Percentiles rank a stretch among this genome's conserved stretches.
Evolutionary conservation across 768 basidiomycete species (phyloP).

Genomic region (Lactifluus piperatus): DNA sequence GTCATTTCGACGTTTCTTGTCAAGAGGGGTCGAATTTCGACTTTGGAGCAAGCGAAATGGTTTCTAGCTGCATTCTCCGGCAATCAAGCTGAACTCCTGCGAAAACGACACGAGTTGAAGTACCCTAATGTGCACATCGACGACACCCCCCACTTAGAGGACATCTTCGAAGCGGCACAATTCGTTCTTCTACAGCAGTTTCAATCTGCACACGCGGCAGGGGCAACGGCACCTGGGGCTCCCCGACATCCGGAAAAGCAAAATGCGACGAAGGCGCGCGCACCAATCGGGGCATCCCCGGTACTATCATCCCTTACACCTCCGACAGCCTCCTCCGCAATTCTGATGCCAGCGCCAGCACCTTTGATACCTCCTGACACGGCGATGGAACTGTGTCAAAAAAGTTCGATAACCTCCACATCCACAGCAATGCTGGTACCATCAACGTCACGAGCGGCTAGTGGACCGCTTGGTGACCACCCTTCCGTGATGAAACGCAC

Average conservation of each 20-base stretch:
- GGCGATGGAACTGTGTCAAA: not conserved
- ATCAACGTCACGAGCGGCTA: constrained; percentile 12
- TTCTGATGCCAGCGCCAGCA: not conserved
- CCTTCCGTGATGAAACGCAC: constrained; percentile 33
- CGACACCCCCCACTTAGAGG: not conserved
- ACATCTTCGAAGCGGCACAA: not conserved
- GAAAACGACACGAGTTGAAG: not conserved
- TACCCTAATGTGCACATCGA: not conserved
- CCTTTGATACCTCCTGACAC: not conserved
- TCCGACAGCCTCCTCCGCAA: not conserved
- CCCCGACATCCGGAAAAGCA: not conserved
- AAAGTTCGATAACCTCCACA: not conserved
- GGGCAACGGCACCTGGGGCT: not conserved
- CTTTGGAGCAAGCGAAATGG: not conserved
- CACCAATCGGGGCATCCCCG: not conserved
- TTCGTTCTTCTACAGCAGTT: not conserved
- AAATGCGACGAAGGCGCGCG: not conserved
- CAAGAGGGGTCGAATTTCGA: not conserved
- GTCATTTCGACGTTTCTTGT: not conserved
- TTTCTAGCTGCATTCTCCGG: not conserved
- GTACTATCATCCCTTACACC: not conserved
- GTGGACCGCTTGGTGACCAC: constrained; percentile 30
- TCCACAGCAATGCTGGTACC: not conserved
- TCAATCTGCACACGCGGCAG: not conserved
- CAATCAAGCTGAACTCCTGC: not conserved